Base-by-base conservation (phyloP, 1,284 basidiomycete genomes). In the Sporisorium iseilematis-ciliati region DNA sequence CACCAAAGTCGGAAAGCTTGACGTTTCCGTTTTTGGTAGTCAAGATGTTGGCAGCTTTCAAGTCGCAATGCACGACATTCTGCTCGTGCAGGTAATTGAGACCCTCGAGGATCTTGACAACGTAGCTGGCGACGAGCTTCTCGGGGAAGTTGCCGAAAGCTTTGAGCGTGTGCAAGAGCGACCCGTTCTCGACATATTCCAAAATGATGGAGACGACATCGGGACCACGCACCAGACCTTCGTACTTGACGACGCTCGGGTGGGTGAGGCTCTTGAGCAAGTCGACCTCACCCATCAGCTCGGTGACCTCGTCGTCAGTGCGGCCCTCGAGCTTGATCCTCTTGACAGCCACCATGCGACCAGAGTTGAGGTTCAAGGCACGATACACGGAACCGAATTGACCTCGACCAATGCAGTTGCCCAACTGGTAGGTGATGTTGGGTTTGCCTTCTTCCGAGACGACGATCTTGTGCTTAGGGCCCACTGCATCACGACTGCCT, bases 281-380 rank as follows among this genome's bases (percentile, higher is more conserved):
- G 86, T 96, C 93, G 70, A 99, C 99, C 87, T 99, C 97, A 85
- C 97, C 94, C 83, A 99, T 97, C 68, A 99, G 97, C 86, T 99
- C 96, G 85, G 97, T 95, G 85, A 99, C 97, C 88, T 99, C 97
- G 84, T 98, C 97, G 86, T 98, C 96, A 57, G 95, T 95, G 42
- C 77, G 92, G 82, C 93, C 94, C 87, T 99, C 97, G 35, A 99
- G 90, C 88, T 98, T 95, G 86, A 99, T 98, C 78, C 98, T 95
- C 90, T 98, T 97, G 88, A 97, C 97, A 1, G 83, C 83, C 8
- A 85, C 83, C 52, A 73, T 74, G 40, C 56, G 52, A 11, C 82
- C 66, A 16, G 78, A 79, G 16, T 75, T 92, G 80, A 97, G 87
- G 85, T 97, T 95, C 63, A 98, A 88, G 5, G 95, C 95, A 20